Base-by-base conservation (phyloP, 352 stramenopile species). In the Pseudoperonospora humuli region DNA sequence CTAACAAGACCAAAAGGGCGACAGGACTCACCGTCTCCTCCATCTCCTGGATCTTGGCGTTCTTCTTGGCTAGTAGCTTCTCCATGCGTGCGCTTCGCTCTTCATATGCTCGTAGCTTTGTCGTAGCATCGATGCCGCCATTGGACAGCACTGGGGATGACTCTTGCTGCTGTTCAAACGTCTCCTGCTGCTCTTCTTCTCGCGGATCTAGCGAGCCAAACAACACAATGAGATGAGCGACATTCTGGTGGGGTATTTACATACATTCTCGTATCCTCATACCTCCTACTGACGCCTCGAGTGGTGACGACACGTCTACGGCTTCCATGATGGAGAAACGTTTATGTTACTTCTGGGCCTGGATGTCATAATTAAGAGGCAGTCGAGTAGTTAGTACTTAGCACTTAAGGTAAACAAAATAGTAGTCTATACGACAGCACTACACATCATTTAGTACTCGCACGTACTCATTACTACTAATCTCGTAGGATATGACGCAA, bases 11-110 rank as follows among this genome's bases (percentile, higher is more conserved):
- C 23, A 26, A 38, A 1, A 38, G 15, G 6, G 2, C n/a, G n/a
- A 2, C 3, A 39, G 14, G 13, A 11, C 47, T 21, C 32, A 86
- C 76, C 41, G 75, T 90, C 40, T 90, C 75, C 43, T 90, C 75
- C 51, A 83, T 65, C 19, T 90, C 77, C 42, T 87, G 67, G 23
- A 87, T 75, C 44, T 70, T 80, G 28, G 68, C 66, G 40, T 66
- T 86, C 44, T 86, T 79, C 54, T 85, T 84, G 7, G 64, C 57
- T 17, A 90, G 50, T 35, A 90, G 51, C 44, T 73, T 24, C 43
- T 90, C 77, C 46, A 86, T 70, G 0, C 70, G 70, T 5, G 50
- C 46, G 37, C 63, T 67, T 3, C 77, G 62, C 51, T 90, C 77
- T 45, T 86, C 80, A 61, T 67, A 86, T 17, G 50, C 57, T 2